Conservation (phyloP, 192 early-diverging fungal species). For the Mycoemilia scoparia region DNA sequence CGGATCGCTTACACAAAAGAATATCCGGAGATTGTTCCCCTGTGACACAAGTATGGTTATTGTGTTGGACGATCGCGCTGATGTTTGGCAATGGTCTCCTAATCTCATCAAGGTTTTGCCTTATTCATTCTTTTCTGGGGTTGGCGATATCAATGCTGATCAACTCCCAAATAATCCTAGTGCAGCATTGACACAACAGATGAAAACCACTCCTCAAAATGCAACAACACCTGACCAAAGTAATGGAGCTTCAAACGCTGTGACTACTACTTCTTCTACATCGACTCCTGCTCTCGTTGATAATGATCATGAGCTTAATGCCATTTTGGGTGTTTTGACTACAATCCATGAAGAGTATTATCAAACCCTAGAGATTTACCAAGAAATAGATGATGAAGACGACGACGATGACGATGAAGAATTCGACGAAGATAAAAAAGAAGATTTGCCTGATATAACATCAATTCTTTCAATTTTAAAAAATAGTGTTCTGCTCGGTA, state of each 20-base stretch:
- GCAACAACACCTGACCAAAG: slow-evolving; percentile 5
- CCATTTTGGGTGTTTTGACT: slow-evolving; percentile 36
- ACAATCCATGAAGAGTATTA: slow-evolving; percentile 56
- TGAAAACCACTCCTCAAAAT: neutral
- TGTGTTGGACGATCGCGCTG: slow-evolving; percentile 84
- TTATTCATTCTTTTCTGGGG: slow-evolving; percentile 86
- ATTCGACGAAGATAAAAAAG: slow-evolving; percentile 7
- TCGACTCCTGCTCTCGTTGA: slow-evolving; percentile 18
- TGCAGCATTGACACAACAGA: neutral
- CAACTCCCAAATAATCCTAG: slow-evolving; percentile 25
- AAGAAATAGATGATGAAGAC: neutral
- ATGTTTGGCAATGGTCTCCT: slow-evolving; percentile 85
- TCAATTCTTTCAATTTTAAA: slow-evolving; percentile 43
- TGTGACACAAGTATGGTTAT: slow-evolving; percentile 92
- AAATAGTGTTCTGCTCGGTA: slow-evolving; percentile 39
- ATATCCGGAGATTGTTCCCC: slow-evolving; percentile 73
- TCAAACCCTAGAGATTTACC: slow-evolving; percentile 12
- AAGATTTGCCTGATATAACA: slow-evolving; percentile 14
- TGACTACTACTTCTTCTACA: slow-evolving; percentile 2
- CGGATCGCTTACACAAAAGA: slow-evolving; percentile 62
- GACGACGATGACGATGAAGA: slow-evolving; percentile 9
- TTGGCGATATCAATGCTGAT: slow-evolving; percentile 89
- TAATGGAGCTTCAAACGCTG: slow-evolving; percentile 8
- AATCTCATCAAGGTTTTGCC: slow-evolving; percentile 79
- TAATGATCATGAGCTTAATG: slow-evolving; percentile 37